Evolutionary conservation across 352 stramenopile genomes (phyloP).

Genomic region (Peronospora farinosa): DNA sequence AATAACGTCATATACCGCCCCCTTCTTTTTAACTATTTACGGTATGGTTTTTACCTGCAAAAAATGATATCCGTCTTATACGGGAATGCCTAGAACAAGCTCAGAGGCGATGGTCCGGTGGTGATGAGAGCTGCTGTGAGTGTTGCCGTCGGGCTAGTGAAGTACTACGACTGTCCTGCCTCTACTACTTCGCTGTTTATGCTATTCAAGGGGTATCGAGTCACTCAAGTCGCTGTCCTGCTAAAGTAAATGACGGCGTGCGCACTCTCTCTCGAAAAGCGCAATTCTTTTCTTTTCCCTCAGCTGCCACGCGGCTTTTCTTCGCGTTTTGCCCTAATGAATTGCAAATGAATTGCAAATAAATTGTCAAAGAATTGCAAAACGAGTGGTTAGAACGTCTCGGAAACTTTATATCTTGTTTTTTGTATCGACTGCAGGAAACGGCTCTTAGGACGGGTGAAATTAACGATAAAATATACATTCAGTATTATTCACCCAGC

Average conservation of each 20-base stretch:
- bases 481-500: no score
- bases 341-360: slow-evolving; percentile 26
- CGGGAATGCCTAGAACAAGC: no score
- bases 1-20: slow-evolving; percentile 2
- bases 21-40: neutral
- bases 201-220: neutral
- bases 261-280: slow-evolving; percentile 20
- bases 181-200: slow-evolving; percentile 9
- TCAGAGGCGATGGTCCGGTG: slow-evolving; percentile 18
- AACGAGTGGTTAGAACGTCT: slow-evolving; percentile 31
- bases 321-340: slow-evolving; percentile 24
- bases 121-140: slow-evolving; percentile 16
- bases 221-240: slow-evolving; percentile 15
- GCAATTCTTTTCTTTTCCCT: slow-evolving; percentile 33
- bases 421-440: slow-evolving; percentile 23
- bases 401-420: slow-evolving; percentile 1
- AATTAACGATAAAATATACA: no score
- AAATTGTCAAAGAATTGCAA: slow-evolving; percentile 35
- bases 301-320: slow-evolving; percentile 23
- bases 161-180: slow-evolving; percentile 14
- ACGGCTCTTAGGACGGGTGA: slow-evolving; percentile 13
- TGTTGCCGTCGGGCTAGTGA: slow-evolving; percentile 3
- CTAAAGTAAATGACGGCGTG: slow-evolving; percentile 9
- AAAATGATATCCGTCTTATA: slow-evolving; percentile 9
- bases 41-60: slow-evolving; percentile 18